Percentiles rank a stretch among this genome's conserved stretches.
Conservation (phyloP, 2,329 filamentous ascomycete species). For the Zymoseptoria ardabiliae region DNA sequence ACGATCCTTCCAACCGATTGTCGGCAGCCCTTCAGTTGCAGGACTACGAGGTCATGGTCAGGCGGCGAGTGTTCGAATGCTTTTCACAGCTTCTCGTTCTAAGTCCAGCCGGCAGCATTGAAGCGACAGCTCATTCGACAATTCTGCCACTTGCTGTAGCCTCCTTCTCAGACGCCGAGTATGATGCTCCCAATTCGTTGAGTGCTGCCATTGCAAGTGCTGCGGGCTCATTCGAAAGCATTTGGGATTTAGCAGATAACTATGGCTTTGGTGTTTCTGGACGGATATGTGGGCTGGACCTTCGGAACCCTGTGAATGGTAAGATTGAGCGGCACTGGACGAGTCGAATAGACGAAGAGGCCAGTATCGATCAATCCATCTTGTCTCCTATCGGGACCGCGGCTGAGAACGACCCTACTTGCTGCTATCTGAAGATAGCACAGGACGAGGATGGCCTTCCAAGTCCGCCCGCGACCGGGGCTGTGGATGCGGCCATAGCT, state of each 20-base stretch:
- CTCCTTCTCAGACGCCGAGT: slow-evolving; percentile 87
- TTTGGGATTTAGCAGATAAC: slow-evolving; percentile 95
- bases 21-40: slow-evolving; percentile 80
- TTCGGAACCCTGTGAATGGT: slow-evolving; percentile 61
- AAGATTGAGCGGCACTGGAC: slow-evolving; percentile 43
- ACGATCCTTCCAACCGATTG: slow-evolving; percentile 77
- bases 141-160: slow-evolving; percentile 82
- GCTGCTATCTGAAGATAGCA: slow-evolving; percentile 56
- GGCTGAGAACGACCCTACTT: slow-evolving; percentile 80
- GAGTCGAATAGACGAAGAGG: slow-evolving; percentile 51
- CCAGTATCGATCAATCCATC: slow-evolving; percentile 51
- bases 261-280: slow-evolving; percentile 90
- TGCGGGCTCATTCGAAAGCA: slow-evolving; percentile 79
- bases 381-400: slow-evolving; percentile 67
- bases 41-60: slow-evolving; percentile 88
- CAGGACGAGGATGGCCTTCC: slow-evolving; percentile 34
- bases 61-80: slow-evolving; percentile 86
- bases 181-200: slow-evolving; percentile 74
- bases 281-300: slow-evolving; percentile 68
- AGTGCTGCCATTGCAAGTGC: slow-evolving; percentile 88
- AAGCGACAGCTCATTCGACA: slow-evolving; percentile 84
- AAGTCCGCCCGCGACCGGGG: slow-evolving; percentile 82
- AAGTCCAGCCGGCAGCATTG: slow-evolving; percentile 75
- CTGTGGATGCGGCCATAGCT: slow-evolving; percentile 88
- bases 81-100: slow-evolving; percentile 87